Base-by-base conservation (phyloP, 768 basidiomycete species). In the Boletus vinaceobasis region DNA sequence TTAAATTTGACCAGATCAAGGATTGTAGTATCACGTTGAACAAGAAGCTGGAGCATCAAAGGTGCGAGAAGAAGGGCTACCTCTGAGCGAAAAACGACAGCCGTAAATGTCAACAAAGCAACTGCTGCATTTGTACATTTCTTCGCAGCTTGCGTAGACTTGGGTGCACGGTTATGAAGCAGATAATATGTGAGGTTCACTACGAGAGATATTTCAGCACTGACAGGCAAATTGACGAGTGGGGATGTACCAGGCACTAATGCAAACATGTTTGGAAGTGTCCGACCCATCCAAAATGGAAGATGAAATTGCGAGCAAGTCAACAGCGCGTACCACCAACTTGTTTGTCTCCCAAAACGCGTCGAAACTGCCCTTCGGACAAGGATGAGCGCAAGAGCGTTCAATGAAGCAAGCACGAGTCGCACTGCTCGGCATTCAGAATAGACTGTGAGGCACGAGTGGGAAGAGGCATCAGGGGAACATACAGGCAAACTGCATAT, bases 221-320 rank as follows among this genome's bases (percentile, higher is more conserved):
- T 40, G 10, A 9, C n/a, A 35, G 35, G 7, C 44, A 36, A 35
- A 13, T n/a, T 7, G 27, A 43, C 1, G n/a, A 19, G 35, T 17
- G 14, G 43, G n/a, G 59, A 73, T 23, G 14, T 58, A 95, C 93
- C 90, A 43, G 86, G 83, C 2, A 88, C 74, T 17, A 94, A 73
- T 4, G 93, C 93, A 57, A 94, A 85, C 86, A 93, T 96, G 68
- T 98, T 99, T 1, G 97, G 96, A 7, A 98, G 71, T 0, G 96
- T 97, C 50, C 97, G 74, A 3, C 93, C 86, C 78, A 93, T 90
- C 87, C 93, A 98, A 69, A 92, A 99, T 7, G 86, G 86, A 6
- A 95, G 66, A 66, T 98, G 97, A 65, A 97, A 98, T 65, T 96
- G 93, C 0, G 87, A 83, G 59, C 83, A 78, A 4, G 84, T 84